Evolutionary conservation across 2,329 filamentous ascomycete genomes (phyloP).

Genomic region (Aspergillus calidoustus): DNA sequence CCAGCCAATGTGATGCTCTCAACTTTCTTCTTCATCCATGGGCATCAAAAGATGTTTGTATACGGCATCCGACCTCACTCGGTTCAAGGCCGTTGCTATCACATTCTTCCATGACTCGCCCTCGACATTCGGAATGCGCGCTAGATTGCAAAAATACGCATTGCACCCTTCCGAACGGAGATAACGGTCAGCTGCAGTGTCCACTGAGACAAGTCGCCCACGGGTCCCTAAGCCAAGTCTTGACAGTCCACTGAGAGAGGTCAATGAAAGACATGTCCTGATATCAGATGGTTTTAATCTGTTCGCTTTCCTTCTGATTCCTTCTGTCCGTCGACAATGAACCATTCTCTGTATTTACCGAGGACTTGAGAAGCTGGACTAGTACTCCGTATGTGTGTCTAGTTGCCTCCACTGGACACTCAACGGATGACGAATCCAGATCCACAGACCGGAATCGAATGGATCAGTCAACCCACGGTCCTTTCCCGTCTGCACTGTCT

Average conservation of each 20-base stretch:
- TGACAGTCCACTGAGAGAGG: not conserved
- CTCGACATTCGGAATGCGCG: not conserved
- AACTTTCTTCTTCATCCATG: not conserved
- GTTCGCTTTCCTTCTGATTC: not conserved
- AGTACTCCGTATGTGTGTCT: not conserved
- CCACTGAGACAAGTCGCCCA: not conserved
- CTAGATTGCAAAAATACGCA: not conserved
- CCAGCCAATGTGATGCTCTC: not conserved
- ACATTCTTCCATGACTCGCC: not conserved
- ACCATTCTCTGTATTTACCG: too few relatives aligned
- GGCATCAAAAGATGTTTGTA: not conserved
- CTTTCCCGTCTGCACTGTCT: not conserved
- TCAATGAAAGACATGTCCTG: not conserved
- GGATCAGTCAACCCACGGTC: not conserved
- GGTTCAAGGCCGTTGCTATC: not conserved
- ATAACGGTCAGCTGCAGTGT: not conserved
- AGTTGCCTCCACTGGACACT: not conserved
- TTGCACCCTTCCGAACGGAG: not conserved
- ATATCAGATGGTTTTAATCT: not conserved
- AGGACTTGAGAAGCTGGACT: not conserved
- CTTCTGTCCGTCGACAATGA: not conserved
- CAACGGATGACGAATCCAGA: constrained; percentile 10
- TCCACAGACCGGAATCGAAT: constrained; percentile 1
- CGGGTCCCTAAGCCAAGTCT: not conserved
- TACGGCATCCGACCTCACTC: not conserved